Conservation (phyloP, 2,329 filamentous ascomycete genomes). For the Gliomastix tumulicola region DNA sequence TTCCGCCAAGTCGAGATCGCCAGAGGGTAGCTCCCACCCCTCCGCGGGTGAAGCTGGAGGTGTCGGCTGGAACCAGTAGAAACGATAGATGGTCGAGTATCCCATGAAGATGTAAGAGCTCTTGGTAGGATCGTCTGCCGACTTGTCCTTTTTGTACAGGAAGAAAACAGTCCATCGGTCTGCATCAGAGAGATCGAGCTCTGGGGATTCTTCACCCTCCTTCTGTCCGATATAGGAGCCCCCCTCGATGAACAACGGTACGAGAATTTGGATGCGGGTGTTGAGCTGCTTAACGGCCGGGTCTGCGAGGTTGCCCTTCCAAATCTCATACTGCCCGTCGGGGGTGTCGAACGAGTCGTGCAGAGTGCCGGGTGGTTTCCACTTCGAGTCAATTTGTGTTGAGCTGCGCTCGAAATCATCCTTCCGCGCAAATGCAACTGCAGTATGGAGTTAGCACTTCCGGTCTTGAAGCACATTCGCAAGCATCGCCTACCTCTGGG, state of each 20-base stretch:
- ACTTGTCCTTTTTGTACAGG: conserved; percentile 61
- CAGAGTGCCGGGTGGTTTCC: conserved; percentile 70
- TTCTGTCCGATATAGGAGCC: conserved; percentile 63
- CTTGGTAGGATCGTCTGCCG: conserved; percentile 28
- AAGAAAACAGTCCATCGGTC: conserved; percentile 92
- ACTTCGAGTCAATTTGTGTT: conserved; percentile 31
- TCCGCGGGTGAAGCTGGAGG: conserved; percentile 29
- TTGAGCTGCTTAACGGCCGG: conserved; percentile 63
- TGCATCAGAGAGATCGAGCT: conserved; percentile 63
- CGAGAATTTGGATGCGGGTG: conserved; percentile 74
- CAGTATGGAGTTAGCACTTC: neutral
- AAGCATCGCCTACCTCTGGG: conserved; percentile 45
- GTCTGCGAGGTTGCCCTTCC: conserved; percentile 70
- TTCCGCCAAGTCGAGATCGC: conserved; percentile 44
- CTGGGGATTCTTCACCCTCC: conserved; percentile 44
- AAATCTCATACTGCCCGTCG: conserved; percentile 71
- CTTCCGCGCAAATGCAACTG: conserved; percentile 61
- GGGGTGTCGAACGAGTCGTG: conserved; percentile 56
- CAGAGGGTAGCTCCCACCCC: conserved; percentile 35
- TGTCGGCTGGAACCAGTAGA: conserved; percentile 57
- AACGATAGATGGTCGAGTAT: conserved; percentile 85
- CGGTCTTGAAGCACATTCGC: neutral
- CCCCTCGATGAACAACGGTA: conserved; percentile 86
- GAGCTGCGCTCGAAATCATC: conserved; percentile 55
- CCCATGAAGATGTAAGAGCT: conserved; percentile 76